Conservation (phyloP, 169 alveolate genomes). For the Cyclospora cayetanensis region DNA sequence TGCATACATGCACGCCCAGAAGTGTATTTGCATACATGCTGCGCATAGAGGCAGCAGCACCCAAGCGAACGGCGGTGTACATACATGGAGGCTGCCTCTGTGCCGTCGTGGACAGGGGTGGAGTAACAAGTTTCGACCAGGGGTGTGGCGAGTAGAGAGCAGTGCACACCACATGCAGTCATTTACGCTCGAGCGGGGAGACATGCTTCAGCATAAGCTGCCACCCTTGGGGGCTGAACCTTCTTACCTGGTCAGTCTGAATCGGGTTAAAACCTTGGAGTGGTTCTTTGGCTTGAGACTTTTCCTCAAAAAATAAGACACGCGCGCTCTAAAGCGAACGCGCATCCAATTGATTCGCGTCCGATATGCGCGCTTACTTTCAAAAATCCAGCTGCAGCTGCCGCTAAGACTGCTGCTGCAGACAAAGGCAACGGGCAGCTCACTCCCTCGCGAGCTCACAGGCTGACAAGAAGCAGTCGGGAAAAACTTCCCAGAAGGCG, state of each 20-base stretch:
- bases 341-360: slow-evolving; percentile 33
- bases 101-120: no score
- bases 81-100: no score
- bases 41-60: no score
- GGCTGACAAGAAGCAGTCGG: background rate
- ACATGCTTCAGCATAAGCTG: no score
- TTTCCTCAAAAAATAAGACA: background rate
- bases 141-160: no score
- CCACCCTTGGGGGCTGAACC: background rate
- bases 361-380: background rate
- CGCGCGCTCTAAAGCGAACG: slow-evolving; percentile 29
- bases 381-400: slow-evolving; percentile 24
- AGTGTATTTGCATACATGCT: no score
- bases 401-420: slow-evolving; percentile 4
- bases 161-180: no score
- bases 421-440: background rate
- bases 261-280: slow-evolving; percentile 31
- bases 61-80: no score
- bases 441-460: background rate
- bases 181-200: background rate
- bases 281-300: slow-evolving; percentile 34
- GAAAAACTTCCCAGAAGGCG: background rate
- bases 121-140: no score
- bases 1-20: no score
- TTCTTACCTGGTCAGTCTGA: slow-evolving; percentile 6